Evolutionary conservation across 495 filamentous ascomycete genomes (phyloP), one percentile per base, ranked within the genome.

Genomic region (Xylaria bambusicola): DNA sequence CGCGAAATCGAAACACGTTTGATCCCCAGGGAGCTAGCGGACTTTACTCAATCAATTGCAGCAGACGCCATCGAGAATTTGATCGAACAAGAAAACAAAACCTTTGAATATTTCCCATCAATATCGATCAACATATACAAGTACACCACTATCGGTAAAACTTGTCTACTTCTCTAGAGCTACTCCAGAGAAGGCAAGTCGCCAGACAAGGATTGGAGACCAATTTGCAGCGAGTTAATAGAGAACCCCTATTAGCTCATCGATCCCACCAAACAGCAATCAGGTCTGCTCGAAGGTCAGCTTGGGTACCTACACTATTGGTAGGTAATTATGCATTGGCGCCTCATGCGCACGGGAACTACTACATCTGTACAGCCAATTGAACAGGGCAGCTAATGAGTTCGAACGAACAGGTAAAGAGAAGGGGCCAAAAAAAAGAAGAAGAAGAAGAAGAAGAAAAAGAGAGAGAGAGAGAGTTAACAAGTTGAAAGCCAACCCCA

Each of bases 1-100:
- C 52, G 52, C 26, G 15, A 29, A 44, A 44, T 54, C 52, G 52
- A 54, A 54, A 54, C 52, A 33, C 52, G 15, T 44, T 38, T 54
- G 52, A 54, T 7, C 42, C 52, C 12, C 36, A 18, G 26, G 5
- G 17, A 31, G 7, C 15, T 26, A 21, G 23, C 38, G n/a, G n/a
- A n/a, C n/a, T n/a, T n/a, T n/a, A 44, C 24, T 33, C 21, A 13
- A 21, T 38, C 9, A 47, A 33, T n/a, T 18, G 2, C 6, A 36
- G 12, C 13, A 38, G 29, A 47, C 6, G 17, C 41, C 5, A 13
- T 36, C 17, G 26, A 44, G 2, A 26, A 56, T n/a, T n/a, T n/a
- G n/a, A n/a, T n/a, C n/a, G 26, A 50, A 50, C 2, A 35, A 4
- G 36, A 38, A n/a, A n/a, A n/a, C n/a, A n/a, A n/a, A n/a, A n/a